These are phyloP conservation scores for Aspergillus affinis DNA, from an alignment of 495 filamentous ascomycete species.

Conservation along the genomic window DNA sequence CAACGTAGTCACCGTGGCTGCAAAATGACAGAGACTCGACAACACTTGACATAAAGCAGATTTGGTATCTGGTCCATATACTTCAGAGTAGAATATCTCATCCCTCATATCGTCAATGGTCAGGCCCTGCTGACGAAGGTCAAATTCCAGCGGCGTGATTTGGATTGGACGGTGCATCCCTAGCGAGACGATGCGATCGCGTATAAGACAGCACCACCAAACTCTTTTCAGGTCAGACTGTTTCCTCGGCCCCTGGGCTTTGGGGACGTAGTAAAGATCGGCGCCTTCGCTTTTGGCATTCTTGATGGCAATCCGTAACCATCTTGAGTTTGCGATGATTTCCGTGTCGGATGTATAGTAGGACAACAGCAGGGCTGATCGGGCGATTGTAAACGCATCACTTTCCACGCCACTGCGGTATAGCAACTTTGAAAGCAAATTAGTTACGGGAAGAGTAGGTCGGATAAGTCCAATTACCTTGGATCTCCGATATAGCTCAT, in stretches of 20 bases:
- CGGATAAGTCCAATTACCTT: constrained; percentile 6
- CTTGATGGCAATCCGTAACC: constrained; percentile 17
- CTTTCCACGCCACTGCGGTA: constrained; percentile 17
- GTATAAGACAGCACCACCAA: constrained; percentile 21
- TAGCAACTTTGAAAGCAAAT: neutral
- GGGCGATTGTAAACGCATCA: constrained; percentile 12
- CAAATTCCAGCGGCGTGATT: constrained; percentile 17
- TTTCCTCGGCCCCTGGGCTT: neutral
- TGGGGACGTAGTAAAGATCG: constrained; percentile 11
- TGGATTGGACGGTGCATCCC: constrained; percentile 20
- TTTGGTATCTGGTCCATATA: constrained; percentile 14
- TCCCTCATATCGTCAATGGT: constrained; percentile 15
- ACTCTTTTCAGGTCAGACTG: constrained; percentile 15
- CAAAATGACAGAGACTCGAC: constrained; percentile 17
- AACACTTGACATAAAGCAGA: constrained; percentile 12
- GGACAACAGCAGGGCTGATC: constrained; percentile 13
- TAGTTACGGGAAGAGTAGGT: neutral
- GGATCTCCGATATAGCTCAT: constrained; percentile 17
- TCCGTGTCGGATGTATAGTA: constrained; percentile 18
- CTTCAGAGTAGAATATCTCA: constrained; percentile 14
- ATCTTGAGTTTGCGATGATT: constrained; percentile 15
- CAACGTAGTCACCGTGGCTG: constrained; percentile 12
- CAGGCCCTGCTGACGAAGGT: constrained; percentile 13
- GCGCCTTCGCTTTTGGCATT: constrained; percentile 16
- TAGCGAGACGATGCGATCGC: constrained; percentile 18